Conservation (phyloP, 441 rosid species). For the Biscutella laevigata region DNA sequence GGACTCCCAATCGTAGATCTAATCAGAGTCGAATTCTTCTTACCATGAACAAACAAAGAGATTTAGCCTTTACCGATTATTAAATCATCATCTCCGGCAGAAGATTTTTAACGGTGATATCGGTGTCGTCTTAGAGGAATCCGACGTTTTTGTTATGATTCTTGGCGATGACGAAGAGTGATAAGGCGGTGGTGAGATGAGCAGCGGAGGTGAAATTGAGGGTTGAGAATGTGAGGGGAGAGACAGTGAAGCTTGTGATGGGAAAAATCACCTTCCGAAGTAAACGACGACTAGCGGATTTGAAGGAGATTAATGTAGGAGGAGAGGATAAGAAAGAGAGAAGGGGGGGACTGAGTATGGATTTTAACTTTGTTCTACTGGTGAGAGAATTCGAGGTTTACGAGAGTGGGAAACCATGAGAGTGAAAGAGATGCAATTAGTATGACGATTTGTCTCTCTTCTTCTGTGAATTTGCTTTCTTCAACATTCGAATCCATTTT, state of each 20-base stretch:
- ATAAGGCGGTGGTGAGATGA: slow-evolving; percentile 43
- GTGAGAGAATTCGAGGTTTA: too few relatives aligned
- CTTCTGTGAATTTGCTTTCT: too few relatives aligned
- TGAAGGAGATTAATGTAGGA: too few relatives aligned
- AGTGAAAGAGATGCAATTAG: too few relatives aligned
- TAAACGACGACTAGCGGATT: too few relatives aligned
- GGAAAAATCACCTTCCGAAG: too few relatives aligned
- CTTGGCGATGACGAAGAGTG: slow-evolving; percentile 51
- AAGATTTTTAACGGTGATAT: slow-evolving; percentile 31
- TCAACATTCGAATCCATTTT: too few relatives aligned
- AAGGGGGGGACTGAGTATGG: too few relatives aligned
- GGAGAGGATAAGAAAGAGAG: too few relatives aligned
- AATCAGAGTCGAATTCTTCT: slow-evolving; percentile 62
- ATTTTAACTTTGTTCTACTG: too few relatives aligned
- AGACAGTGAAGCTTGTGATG: slow-evolving; percentile 56
- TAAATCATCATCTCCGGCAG: slow-evolving; percentile 29
- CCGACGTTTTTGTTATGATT: slow-evolving; percentile 76
- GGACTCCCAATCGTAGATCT: slow-evolving; percentile 33
- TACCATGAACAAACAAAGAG: slow-evolving; percentile 46
- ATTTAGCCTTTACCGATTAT: slow-evolving; percentile 43
- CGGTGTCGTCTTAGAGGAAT: slow-evolving; percentile 39
- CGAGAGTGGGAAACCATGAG: too few relatives aligned
- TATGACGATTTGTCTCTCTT: too few relatives aligned
- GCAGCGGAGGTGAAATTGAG: slow-evolving; percentile 49
- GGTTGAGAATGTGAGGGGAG: slow-evolving; percentile 45